Evolutionary conservation across 371 early-diverging fungal genomes (phyloP).

Genomic region (Actinomucor elegans): DNA sequence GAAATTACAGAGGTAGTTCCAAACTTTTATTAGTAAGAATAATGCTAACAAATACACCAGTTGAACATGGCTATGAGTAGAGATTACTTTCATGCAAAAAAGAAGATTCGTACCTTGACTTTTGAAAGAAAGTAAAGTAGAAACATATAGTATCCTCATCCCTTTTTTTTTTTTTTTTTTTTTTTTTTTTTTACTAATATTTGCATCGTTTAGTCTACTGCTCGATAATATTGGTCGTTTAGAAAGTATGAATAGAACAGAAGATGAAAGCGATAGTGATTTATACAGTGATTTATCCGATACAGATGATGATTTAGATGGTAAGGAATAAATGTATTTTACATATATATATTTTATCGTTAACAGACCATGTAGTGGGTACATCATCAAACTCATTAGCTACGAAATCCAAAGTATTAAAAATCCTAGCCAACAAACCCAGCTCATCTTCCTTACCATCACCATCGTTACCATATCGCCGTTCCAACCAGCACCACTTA

Average conservation of each 20-base stretch:
- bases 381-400: neutral
- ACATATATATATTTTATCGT: no score
- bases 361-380: neutral
- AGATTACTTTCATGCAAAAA: constrained; percentile 25
- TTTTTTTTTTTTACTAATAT: neutral
- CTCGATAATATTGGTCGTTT: constrained; percentile 47
- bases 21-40: neutral
- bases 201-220: constrained; percentile 26
- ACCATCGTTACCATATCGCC: neutral
- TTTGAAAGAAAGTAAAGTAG: constrained; percentile 30
- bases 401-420: constrained; percentile 1
- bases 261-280: constrained; percentile 42
- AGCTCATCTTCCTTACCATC: neutral
- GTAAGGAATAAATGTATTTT: no score
- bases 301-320: constrained; percentile 22
- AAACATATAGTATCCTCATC: no score
- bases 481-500: neutral
- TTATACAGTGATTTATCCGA: constrained; percentile 30
- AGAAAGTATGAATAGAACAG: constrained; percentile 6
- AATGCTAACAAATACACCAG: neutral
- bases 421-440: constrained; percentile 1
- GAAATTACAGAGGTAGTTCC: constrained; percentile 51
- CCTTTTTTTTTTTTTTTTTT: neutral
- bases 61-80: constrained; percentile 13
- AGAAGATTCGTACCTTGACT: constrained; percentile 27